Evolutionary conservation across 805 yeast genomes (phyloP).

Genomic region (Priceomyces haplophilus): DNA sequence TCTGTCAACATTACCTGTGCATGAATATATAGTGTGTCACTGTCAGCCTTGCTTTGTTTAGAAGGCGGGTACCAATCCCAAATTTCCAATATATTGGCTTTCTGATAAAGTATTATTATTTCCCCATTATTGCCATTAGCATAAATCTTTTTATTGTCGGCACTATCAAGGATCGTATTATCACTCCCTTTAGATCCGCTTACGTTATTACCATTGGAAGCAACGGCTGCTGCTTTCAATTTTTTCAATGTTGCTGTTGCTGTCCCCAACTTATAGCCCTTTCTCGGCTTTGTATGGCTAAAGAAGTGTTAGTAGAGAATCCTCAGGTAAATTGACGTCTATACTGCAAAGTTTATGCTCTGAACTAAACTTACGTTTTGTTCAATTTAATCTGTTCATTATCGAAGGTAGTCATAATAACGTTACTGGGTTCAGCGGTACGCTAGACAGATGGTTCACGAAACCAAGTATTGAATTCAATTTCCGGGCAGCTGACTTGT

Average conservation of each 20-base stretch:
- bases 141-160: conserved; percentile 8
- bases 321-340: background rate
- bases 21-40: conserved; percentile 23
- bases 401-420: conserved; percentile 4
- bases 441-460: too few species aligned
- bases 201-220: background rate
- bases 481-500: too few species aligned
- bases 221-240: conserved; percentile 31
- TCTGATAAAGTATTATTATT: conserved; percentile 23
- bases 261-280: conserved; percentile 38
- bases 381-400: conserved; percentile 4
- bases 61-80: conserved; percentile 33
- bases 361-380: conserved; percentile 4
- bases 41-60: conserved; percentile 15
- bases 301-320: background rate
- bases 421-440: background rate
- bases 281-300: conserved; percentile 26
- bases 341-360: too few species aligned
- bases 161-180: background rate
- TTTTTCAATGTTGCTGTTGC: conserved; percentile 43
- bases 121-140: conserved; percentile 35
- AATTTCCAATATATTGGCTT: conserved; percentile 20
- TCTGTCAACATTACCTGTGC: too few species aligned
- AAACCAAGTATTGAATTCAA: too few species aligned
- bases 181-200: background rate